Base-by-base conservation (phyloP, 192 early-diverging fungal genomes). In the Lobosporangium transversale region DNA sequence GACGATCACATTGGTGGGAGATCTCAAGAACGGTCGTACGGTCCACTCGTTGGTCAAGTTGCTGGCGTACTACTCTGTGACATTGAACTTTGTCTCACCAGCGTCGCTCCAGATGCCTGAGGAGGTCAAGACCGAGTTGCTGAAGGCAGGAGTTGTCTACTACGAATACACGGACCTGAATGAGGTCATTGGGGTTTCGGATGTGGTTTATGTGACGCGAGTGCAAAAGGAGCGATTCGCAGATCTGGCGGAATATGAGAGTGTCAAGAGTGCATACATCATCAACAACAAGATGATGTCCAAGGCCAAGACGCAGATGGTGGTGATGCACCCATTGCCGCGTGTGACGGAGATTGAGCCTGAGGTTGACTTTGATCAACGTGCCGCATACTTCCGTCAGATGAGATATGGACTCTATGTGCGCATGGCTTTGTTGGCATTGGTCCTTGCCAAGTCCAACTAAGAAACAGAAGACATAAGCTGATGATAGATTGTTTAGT, bases 331-430 rank as follows among this genome's bases (percentile, higher is more conserved):
- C 86, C 96, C 97, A 57, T 84, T 98, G 69, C 97, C 97, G 12
- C 88, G 97, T 70, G 90, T 97, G 26, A 87, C 89, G 29, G 97
- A 98, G 81, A 97, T 99, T 79, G 93, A 94, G 51, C 93, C 93
- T 36, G 97, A 99, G 78, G 97, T 99, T 26, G 97, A 99, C 76
- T 97, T 96, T 64, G 97, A 99, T 78, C 94, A 91, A 78, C 88
- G 97, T 36, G 95, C 97, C 17, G 95, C 94, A 21, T 99, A 99
- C 83, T 99, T 99, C 88, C 85, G 96, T 56, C 97, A 99, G 82
- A 98, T 99, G 97, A 86, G 89, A 26, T 96, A 98, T 83, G 97
- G 97, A 59, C 85, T 99, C 79, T 98, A 92, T 85, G 97, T 98
- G 6, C 89, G 97, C 50, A 99, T 99, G 97, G 96, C 97, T 10